Base-by-base conservation (phyloP, 2,329 filamentous ascomycete genomes). In the Alternaria sp. region DNA sequence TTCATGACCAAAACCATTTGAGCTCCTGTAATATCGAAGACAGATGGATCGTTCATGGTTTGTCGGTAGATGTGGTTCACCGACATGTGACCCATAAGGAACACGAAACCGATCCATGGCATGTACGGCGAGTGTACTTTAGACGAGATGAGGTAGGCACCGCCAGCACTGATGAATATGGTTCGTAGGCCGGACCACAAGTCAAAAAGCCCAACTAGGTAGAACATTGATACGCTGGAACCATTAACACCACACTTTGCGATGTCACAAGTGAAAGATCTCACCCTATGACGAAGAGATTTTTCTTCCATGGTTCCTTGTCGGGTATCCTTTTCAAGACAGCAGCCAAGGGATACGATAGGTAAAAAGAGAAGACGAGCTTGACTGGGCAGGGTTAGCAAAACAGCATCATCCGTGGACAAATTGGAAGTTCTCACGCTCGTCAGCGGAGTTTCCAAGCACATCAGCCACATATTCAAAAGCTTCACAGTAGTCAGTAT, bases 1-100 rank as follows among this genome's bases (percentile, higher is more conserved):
- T 99, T 99, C 92, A 99, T 99, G 63, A 98, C 89, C 68, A 98
- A 80, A 33, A 99, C 95, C 95, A 99, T 99, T 78, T 99, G 95
- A 1, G 94, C 93, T 39, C 90, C 79, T 56, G 94, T 97, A 67
- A 99, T 93, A 76, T 99, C 95, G 58, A 97, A 83, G 2, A 81
- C 79, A 37, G 85, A 83, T 0, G 91, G 86, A 61, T 87, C 84
- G 67, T 90, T 83, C 37, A 85, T 80, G 37, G 88, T 85, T 77
- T 96, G 92, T 37, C 96, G 90, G 57, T 86, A 82, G 62, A 99
- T 89, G 77, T 99, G 95, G 76, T 88, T 96, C 70, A 94, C 77
- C 44, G 93, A 94, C 90, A 98, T 91, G 79, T 99, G 94, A 54
- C 89, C 89, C 94, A 99, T 98, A 56, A 97, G 82, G 73, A 96